Percentiles rank a stretch among this genome's conserved stretches.
These are phyloP conservation scores for Sesbania bispinosa DNA, from an alignment of 306 rosid species.

Conservation along the genomic window DNA sequence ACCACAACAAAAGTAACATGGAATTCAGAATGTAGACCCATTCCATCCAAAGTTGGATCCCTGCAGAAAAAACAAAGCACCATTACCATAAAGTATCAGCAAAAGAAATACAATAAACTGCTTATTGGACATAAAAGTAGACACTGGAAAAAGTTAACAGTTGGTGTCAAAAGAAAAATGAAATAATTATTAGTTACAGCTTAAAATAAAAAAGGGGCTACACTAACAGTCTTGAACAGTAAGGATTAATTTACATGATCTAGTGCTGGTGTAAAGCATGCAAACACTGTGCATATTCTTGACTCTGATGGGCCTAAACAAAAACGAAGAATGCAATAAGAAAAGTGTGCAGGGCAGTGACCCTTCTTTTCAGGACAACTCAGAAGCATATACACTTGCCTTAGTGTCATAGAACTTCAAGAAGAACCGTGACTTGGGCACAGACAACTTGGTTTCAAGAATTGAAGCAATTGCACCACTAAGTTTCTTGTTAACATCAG, in stretches of 20 bases:
- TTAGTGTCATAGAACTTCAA: slow-evolving; percentile 80
- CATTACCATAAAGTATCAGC: slow-evolving; percentile 14
- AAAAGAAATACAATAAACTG: neutral
- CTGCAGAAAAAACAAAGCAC: slow-evolving; percentile 47
- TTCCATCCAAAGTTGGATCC: slow-evolving; percentile 94
- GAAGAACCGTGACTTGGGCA: slow-evolving; percentile 77
- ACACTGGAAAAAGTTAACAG: neutral
- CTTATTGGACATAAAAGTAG: neutral
- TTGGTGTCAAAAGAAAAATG: neutral
- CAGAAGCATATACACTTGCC: slow-evolving; percentile 56
- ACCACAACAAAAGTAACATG: neutral
- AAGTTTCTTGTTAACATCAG: slow-evolving; percentile 81
- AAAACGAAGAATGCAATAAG: slow-evolving; percentile 60
- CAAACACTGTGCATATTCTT: slow-evolving; percentile 85
- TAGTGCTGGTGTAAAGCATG: slow-evolving; percentile 90
- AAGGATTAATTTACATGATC: slow-evolving; percentile 63
- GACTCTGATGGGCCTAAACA: slow-evolving; percentile 75
- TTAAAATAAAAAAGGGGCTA: slow-evolving; percentile 21
- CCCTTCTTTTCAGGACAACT: slow-evolving; percentile 27
- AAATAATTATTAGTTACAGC: neutral
- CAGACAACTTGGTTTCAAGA: slow-evolving; percentile 83
- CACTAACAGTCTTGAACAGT: slow-evolving; percentile 36
- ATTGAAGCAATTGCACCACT: slow-evolving; percentile 79
- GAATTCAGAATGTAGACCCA: slow-evolving; percentile 66
- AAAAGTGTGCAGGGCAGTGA: slow-evolving; percentile 33